These are phyloP conservation scores for Skeletonema costatum DNA, from an alignment of 108 stramenopile genomes.

Conservation along the genomic window DNA sequence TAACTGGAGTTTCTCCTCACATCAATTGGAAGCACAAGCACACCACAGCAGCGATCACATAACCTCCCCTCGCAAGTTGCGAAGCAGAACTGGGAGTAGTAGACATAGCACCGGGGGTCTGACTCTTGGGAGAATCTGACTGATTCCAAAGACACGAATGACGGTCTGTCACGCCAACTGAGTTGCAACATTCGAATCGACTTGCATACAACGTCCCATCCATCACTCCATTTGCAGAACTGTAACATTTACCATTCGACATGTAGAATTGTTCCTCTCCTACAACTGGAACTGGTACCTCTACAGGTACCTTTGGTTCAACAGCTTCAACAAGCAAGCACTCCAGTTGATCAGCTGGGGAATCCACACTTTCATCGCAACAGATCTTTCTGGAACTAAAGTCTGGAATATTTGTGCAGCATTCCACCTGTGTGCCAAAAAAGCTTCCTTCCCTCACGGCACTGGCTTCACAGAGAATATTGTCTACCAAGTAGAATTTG, in stretches of 20 bases:
- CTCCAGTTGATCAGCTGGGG: background rate
- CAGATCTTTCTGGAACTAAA: background rate
- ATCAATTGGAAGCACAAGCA: constrained; percentile 1
- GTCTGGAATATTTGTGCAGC: background rate
- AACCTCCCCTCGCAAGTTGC: background rate
- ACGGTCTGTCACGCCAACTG: background rate
- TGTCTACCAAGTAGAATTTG: background rate
- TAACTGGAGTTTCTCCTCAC: background rate
- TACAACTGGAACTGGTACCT: background rate
- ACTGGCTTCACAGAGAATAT: background rate
- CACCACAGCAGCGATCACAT: background rate
- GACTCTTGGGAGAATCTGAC: too few species aligned
- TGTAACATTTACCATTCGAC: background rate
- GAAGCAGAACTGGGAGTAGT: background rate
- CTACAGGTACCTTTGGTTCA: background rate
- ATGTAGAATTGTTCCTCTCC: background rate
- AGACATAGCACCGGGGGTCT: background rate
- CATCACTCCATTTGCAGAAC: background rate
- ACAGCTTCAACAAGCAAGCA: background rate
- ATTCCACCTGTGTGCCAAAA: background rate
- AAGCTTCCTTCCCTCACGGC: background rate
- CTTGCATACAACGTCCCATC: background rate
- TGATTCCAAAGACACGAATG: background rate
- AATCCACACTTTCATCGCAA: background rate
- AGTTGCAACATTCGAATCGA: background rate